A percentile compares a stretch with the other conserved stretches of the same genome.
Evolutionary conservation across 345 rosid species (phyloP).

Genomic region (Sonneratia alba): DNA sequence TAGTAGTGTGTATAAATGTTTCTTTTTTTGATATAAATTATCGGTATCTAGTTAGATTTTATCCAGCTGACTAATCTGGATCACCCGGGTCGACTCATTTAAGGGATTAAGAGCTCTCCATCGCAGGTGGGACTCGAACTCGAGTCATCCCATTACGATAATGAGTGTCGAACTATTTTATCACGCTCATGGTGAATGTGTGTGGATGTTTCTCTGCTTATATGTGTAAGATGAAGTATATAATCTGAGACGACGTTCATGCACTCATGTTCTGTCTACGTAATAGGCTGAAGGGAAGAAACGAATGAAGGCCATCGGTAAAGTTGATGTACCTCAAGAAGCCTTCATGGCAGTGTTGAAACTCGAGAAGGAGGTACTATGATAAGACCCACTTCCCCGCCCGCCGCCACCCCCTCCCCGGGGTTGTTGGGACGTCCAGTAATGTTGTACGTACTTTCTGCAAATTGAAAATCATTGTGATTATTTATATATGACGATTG

Average conservation of each 20-base stretch:
- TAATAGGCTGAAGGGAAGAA: slow-evolving; percentile 92
- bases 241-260: background rate
- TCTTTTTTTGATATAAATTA: too few species aligned
- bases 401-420: too few species aligned
- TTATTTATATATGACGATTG: background rate
- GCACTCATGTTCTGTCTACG: background rate
- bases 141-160: too few species aligned
- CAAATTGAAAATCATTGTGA: background rate
- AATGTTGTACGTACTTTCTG: background rate
- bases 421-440: background rate
- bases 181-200: too few species aligned
- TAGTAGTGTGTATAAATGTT: background rate
- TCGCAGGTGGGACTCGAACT: too few species aligned
- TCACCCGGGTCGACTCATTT: too few species aligned
- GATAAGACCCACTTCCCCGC: background rate
- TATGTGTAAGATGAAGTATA: background rate
- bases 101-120: too few species aligned
- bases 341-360: slow-evolving; percentile 98
- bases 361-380: slow-evolving; percentile 89
- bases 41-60: too few species aligned
- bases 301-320: slow-evolving; percentile 96
- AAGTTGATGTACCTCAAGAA: slow-evolving; percentile 97
- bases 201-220: background rate
- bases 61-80: too few species aligned
- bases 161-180: too few species aligned